Evolutionary conservation across 805 yeast genomes (phyloP).

Genomic region (Ogataea ganodermae): DNA sequence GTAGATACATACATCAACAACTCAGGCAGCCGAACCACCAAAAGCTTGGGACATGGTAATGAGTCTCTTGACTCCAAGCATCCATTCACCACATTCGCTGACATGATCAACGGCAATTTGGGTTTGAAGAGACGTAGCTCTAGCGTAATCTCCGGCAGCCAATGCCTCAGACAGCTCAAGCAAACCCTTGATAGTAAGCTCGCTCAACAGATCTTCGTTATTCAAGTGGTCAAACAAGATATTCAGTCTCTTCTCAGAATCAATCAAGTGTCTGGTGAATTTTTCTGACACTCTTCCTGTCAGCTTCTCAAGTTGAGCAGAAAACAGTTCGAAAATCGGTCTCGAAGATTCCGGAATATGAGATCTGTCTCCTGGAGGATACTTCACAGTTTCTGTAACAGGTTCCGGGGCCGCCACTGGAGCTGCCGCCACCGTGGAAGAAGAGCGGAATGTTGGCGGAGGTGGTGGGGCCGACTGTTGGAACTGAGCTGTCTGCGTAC

Average conservation of each 20-base stretch:
- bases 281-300: slow-evolving; percentile 76
- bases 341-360: slow-evolving; percentile 61
- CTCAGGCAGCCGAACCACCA: neutral
- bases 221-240: slow-evolving; percentile 78
- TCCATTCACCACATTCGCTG: slow-evolving; percentile 87
- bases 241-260: slow-evolving; percentile 79
- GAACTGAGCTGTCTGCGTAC: slow-evolving; percentile 6
- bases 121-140: slow-evolving; percentile 57
- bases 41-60: slow-evolving; percentile 67
- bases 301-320: slow-evolving; percentile 56
- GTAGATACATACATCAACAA: no score
- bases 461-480: slow-evolving; percentile 23
- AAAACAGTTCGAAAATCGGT: slow-evolving; percentile 61
- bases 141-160: slow-evolving; percentile 51
- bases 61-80: slow-evolving; percentile 85
- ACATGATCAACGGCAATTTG: slow-evolving; percentile 65
- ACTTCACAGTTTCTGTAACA: slow-evolving; percentile 11
- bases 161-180: slow-evolving; percentile 52
- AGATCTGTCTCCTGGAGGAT: slow-evolving; percentile 67
- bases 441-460: slow-evolving; percentile 23
- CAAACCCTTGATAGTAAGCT: slow-evolving; percentile 56
- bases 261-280: slow-evolving; percentile 70
- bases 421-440: neutral
- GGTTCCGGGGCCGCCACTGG: slow-evolving; percentile 12
- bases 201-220: slow-evolving; percentile 64